Base-by-base conservation (phyloP, 2,329 filamentous ascomycete species). In the Exophiala sp. region DNA sequence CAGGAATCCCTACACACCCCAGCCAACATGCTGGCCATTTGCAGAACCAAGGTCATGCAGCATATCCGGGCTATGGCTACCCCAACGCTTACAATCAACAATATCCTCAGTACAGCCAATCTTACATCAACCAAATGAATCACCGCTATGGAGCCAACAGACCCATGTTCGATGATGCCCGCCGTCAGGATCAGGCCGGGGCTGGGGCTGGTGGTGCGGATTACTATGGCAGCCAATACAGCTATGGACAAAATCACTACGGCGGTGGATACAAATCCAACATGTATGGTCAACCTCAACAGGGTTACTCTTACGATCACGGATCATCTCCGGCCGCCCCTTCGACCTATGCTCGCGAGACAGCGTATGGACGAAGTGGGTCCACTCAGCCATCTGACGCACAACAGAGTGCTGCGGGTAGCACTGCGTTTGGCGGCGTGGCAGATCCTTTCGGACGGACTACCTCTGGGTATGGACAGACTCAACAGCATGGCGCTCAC, bases 241-340 rank as follows among this genome's bases (percentile, higher is more conserved):
- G 75, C 55, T 80, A 78, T 53, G 73, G 52, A 20, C 62, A 64
- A 48, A 76, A 77, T 61, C 77, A 76, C 59, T 75, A 74, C 47
- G 75, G 68, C 35, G 74, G 73, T 12, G 83, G 80, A 55, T 69
- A 71, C 57, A 80, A 81, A 62, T 80, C 77, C 60, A 78, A 76
- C 62, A 83, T 84, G 79, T 86, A 86, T 64, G 81, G 77, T 32
- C 83, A 84, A 62, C 81, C 82, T 38, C 77, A 80, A 61, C 81
- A 84, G 62, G 77, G 72, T 52, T 87, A 85, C 66, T 80, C 81
- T 7, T 85, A 82, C 62, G 84, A 87, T 41, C 81, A 87, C 66
- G 79, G 81, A 1, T 81, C 83, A 12, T 84, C 84, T 18, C 83
- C 84, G 9, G 83, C 81, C 33, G 85, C 82, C 57, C 76, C 77